Evolutionary conservation across 176 grass and related monocot genomes (phyloP).

Genomic region (Oryza glumipatula): DNA sequence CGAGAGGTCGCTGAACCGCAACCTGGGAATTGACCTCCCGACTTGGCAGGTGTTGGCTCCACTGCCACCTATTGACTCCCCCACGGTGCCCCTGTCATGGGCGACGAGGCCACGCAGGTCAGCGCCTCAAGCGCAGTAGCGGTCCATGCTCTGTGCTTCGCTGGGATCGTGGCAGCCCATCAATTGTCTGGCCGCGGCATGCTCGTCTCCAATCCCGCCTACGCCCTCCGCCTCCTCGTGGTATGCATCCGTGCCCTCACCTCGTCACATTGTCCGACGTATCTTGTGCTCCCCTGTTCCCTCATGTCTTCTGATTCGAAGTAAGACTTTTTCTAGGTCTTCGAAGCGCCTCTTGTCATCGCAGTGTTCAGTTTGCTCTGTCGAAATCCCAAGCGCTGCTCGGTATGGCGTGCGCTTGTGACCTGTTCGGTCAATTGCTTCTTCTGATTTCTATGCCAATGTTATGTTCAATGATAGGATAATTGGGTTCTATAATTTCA

Average conservation of each 20-base stretch:
- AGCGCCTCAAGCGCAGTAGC: constrained; percentile 22
- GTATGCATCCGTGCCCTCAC: constrained; percentile 29
- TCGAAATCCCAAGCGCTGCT: constrained; percentile 51
- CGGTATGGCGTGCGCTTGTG: constrained; percentile 37
- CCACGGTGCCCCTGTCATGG: constrained; percentile 29
- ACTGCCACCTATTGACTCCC: neutral
- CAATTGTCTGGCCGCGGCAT: constrained; percentile 33
- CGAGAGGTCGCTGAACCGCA: no score
- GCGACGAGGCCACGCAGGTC: constrained; percentile 47
- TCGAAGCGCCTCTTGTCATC: constrained; percentile 70
- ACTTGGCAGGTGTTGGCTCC: no score
- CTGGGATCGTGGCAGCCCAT: constrained; percentile 48
- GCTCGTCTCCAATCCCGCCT: constrained; percentile 60
- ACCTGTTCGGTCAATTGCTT: constrained; percentile 18
- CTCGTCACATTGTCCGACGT: neutral
- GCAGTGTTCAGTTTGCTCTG: constrained; percentile 71
- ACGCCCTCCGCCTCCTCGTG: constrained; percentile 65
- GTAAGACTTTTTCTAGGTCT: constrained; percentile 46
- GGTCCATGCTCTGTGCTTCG: constrained; percentile 56
- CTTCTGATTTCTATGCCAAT: neutral
- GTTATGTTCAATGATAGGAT: neutral
- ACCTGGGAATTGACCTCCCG: no score
- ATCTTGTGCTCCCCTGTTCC: neutral
- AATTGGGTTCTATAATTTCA: constrained; percentile 48
- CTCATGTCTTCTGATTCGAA: neutral